Conservation (phyloP, 1,284 basidiomycete genomes). For the Trametes sp. region DNA sequence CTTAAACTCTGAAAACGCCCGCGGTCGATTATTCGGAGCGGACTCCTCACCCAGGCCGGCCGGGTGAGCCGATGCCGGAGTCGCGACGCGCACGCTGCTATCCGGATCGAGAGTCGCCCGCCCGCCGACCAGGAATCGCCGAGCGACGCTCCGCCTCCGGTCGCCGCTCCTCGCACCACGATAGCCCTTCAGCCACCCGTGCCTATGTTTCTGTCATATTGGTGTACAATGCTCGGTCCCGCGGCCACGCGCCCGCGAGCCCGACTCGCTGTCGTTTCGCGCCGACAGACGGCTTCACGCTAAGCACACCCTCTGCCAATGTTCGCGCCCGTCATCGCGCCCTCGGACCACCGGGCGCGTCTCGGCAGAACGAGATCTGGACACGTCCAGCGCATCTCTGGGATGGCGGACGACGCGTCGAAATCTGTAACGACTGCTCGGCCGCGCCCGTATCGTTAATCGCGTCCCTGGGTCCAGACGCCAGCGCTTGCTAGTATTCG, state of each 20-base stretch:
- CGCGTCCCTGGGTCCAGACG: neutral
- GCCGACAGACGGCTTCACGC: neutral
- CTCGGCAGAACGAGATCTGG: neutral
- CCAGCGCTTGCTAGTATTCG: neutral
- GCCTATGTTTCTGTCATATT: neutral
- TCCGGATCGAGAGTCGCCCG: neutral
- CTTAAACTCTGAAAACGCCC: neutral
- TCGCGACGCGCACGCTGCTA: neutral
- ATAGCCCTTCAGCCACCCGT: neutral
- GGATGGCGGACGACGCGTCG: neutral
- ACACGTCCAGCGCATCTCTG: neutral
- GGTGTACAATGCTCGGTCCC: neutral
- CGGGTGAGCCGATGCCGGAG: neutral
- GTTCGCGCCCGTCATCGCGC: neutral
- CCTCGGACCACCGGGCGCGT: neutral
- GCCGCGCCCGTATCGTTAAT: neutral
- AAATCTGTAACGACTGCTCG: neutral
- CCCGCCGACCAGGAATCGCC: neutral
- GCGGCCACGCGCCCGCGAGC: neutral
- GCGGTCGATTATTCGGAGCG: neutral
- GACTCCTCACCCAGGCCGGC: neutral
- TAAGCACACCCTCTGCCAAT: neutral
- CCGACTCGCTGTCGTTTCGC: neutral
- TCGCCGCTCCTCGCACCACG: neutral
- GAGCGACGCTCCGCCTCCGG: neutral